Conservation (phyloP, 192 early-diverging fungal genomes). For the Piromyces finnis region DNA sequence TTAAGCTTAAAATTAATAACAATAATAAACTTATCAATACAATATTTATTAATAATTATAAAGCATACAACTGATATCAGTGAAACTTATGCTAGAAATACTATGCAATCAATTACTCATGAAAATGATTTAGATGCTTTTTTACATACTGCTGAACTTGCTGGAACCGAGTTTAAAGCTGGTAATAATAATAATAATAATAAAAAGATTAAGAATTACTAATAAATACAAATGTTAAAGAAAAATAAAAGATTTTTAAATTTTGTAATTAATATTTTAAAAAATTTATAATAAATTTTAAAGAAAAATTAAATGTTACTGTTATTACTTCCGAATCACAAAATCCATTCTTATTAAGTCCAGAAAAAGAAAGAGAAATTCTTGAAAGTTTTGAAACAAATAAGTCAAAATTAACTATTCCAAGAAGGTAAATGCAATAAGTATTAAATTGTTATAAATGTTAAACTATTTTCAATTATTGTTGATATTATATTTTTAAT, state of each 20-base stretch:
- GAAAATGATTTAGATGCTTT: constrained; percentile 96
- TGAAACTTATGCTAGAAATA: not conserved
- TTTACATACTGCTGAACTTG: constrained; percentile 80
- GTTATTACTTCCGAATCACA: constrained; percentile 4
- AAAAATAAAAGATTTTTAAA: too few relatives aligned
- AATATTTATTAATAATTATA: not conserved
- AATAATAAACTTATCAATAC: too few relatives aligned
- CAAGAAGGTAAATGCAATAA: constrained; percentile 55
- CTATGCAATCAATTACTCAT: constrained; percentile 61
- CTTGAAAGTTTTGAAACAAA: constrained; percentile 62
- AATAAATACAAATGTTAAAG: constrained; percentile 45
- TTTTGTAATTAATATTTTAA: too few relatives aligned
- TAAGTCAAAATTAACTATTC: constrained; percentile 59
- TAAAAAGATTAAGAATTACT: too few relatives aligned
- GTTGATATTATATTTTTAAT: too few relatives aligned
- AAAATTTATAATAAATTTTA: too few relatives aligned
- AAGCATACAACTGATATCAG: not conserved
- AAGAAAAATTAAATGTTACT: constrained; percentile 9
- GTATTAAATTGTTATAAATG: too few relatives aligned
- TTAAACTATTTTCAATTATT: too few relatives aligned
- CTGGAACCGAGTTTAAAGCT: constrained; percentile 50
- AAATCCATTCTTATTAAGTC: constrained; percentile 69
- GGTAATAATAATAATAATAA: not conserved
- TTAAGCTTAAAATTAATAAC: too few relatives aligned
- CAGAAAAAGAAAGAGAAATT: constrained; percentile 57